Conservation (phyloP, 768 basidiomycete genomes). For the Coprinopsis marcescibilis region DNA sequence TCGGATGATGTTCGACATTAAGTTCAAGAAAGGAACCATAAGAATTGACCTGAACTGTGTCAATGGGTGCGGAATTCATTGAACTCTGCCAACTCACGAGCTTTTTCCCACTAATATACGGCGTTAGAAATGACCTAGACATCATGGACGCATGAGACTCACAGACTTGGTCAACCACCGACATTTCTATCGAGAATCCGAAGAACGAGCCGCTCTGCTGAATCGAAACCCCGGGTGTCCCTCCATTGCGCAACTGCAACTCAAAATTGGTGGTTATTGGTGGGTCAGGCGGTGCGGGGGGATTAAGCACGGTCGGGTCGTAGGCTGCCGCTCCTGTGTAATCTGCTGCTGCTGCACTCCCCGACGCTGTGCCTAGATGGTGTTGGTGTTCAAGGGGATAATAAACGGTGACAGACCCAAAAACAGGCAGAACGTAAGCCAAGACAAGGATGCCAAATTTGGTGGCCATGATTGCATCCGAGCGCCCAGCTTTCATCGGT, state of each 20-base stretch:
- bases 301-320: slow-evolving; percentile 41
- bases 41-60: slow-evolving; percentile 36
- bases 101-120: slow-evolving; percentile 44
- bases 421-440: slow-evolving; percentile 4
- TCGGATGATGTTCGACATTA: slow-evolving; percentile 61
- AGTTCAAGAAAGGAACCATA: slow-evolving; percentile 64
- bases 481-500: too few species aligned
- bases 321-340: slow-evolving; percentile 52
- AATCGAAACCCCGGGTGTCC: slow-evolving; percentile 31
- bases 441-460: slow-evolving; percentile 4
- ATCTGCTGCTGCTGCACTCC: slow-evolving; percentile 29
- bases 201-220: slow-evolving; percentile 51
- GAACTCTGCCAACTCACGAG: slow-evolving; percentile 27
- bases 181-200: slow-evolving; percentile 75
- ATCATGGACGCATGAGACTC: slow-evolving; percentile 21
- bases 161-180: slow-evolving; percentile 63
- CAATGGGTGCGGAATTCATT: neutral
- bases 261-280: slow-evolving; percentile 35
- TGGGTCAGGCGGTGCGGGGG: slow-evolving; percentile 48
- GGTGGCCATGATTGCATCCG: slow-evolving; percentile 3
- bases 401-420: slow-evolving; percentile 30
- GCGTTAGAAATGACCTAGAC: neutral
- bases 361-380: slow-evolving; percentile 16
- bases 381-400: slow-evolving; percentile 24
- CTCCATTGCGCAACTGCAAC: slow-evolving; percentile 36